Evolutionary conservation across 1,284 basidiomycete species (phyloP).

Genomic region (Ganoderma leucocontextum): DNA sequence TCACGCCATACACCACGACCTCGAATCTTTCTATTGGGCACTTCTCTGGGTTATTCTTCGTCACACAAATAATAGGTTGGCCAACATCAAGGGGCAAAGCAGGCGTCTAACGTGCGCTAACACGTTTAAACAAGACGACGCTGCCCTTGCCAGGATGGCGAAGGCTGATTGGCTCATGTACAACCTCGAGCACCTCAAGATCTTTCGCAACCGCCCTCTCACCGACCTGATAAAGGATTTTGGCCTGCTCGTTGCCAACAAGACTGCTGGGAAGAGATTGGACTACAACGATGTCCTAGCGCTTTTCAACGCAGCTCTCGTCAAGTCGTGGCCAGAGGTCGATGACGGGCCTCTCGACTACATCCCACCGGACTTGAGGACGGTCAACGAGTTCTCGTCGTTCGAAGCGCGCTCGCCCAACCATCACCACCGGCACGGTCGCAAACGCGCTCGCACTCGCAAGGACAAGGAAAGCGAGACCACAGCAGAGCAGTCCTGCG

Average conservation of each 20-base stretch:
- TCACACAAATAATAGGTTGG: constrained; percentile 2
- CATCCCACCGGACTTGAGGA: background rate
- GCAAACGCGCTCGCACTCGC: background rate
- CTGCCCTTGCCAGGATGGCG: background rate
- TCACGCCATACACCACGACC: constrained; percentile 14
- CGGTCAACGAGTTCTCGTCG: background rate
- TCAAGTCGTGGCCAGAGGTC: background rate
- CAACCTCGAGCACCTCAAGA: background rate
- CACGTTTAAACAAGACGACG: background rate
- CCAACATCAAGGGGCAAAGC: background rate
- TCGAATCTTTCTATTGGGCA: constrained; percentile 28
- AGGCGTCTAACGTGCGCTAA: background rate
- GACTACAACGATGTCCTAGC: background rate
- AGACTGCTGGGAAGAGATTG: too few species aligned
- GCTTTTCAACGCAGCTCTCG: background rate
- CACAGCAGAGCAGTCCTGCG: background rate
- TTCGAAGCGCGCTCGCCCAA: background rate
- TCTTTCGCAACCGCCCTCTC: background rate
- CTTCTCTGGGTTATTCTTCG: constrained; percentile 27
- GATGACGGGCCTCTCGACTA: background rate
- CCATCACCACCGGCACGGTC: background rate
- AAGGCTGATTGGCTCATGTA: background rate
- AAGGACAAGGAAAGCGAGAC: background rate
- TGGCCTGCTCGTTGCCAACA: background rate
- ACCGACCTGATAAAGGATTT: background rate